phyloP scores from a whole-genome alignment of 371 early-diverging fungal genomes.

The Zancudomyces culisetae region DNA sequence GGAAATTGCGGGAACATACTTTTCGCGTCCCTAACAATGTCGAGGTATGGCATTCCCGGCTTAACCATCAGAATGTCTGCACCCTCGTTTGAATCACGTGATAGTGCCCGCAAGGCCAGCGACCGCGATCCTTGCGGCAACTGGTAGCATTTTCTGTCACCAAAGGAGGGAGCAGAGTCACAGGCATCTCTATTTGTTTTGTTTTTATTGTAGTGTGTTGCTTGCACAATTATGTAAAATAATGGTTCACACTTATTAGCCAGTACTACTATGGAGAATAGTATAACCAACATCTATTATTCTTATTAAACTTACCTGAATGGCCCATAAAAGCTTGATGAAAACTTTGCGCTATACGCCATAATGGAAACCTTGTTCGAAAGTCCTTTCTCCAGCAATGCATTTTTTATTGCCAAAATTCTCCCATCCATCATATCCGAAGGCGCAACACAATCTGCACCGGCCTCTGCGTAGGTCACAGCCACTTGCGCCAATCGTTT shows the following conservation, averaged over 20 bases:
- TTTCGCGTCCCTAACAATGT: conserved; percentile 74
- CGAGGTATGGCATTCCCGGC: conserved; percentile 87
- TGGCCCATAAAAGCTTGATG: conserved; percentile 87
- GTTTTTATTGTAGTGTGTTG: no score
- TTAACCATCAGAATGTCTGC: conserved; percentile 95
- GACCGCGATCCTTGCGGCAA: conserved; percentile 76
- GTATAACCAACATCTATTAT: neutral
- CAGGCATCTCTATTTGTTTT: conserved; percentile 75
- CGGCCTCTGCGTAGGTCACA: conserved; percentile 70
- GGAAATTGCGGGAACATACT: conserved; percentile 36
- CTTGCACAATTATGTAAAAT: no score
- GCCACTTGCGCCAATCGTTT: conserved; percentile 70
- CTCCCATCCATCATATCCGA: conserved; percentile 98
- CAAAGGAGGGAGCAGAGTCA: conserved; percentile 73
- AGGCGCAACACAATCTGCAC: conserved; percentile 73
- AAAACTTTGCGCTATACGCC: conserved; percentile 89
- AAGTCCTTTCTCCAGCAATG: conserved; percentile 45
- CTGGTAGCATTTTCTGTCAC: conserved; percentile 89
- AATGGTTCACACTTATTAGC: no score
- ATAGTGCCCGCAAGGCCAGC: conserved; percentile 70
- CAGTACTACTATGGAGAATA: no score
- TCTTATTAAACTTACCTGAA: conserved; percentile 28
- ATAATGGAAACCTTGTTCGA: conserved; percentile 68
- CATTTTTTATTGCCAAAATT: conserved; percentile 74
- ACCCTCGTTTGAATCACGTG: conserved; percentile 81